phyloP scores from a whole-genome alignment of 805 yeast species.

The Phaffomyces opuntiae region DNA sequence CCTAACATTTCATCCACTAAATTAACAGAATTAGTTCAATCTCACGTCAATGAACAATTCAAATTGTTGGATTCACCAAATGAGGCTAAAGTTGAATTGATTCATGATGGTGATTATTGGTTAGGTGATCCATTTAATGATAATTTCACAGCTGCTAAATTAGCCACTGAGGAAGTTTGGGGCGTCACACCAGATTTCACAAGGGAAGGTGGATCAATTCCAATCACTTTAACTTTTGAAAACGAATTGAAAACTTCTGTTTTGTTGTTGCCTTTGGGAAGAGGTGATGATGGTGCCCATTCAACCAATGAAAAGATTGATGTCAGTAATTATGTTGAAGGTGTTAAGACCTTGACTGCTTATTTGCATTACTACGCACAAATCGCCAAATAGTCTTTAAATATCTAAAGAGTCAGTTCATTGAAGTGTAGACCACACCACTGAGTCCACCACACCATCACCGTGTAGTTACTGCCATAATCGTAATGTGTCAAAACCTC shows the following conservation, averaged over 20 bases:
- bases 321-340: conserved; percentile 82
- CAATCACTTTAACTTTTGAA: conserved; percentile 92
- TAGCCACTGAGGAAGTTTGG: conserved; percentile 94
- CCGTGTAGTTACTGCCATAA: no score
- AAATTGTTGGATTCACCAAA: conserved; percentile 71
- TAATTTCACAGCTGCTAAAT: conserved; percentile 86
- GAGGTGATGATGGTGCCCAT: conserved; percentile 99
- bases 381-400: conserved; percentile 1
- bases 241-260: conserved; percentile 79
- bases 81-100: conserved; percentile 59
- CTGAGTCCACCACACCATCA: no score
- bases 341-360: conserved; percentile 89
- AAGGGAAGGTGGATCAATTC: conserved; percentile 98
- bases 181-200: conserved; percentile 93
- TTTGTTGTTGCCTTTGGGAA: conserved; percentile 90
- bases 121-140: conserved; percentile 89
- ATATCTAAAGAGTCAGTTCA: no score
- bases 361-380: conserved; percentile 79
- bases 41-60: conserved; percentile 62
- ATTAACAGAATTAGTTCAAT: conserved; percentile 70
- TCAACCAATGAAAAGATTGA: conserved; percentile 94
- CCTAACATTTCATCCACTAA: conserved; percentile 83
- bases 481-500: neutral
- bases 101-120: conserved; percentile 98
- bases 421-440: no score